These are phyloP conservation scores for Pseudogymnoascus sp. DNA, from an alignment of 2,329 filamentous ascomycete species.

Conservation along the genomic window DNA sequence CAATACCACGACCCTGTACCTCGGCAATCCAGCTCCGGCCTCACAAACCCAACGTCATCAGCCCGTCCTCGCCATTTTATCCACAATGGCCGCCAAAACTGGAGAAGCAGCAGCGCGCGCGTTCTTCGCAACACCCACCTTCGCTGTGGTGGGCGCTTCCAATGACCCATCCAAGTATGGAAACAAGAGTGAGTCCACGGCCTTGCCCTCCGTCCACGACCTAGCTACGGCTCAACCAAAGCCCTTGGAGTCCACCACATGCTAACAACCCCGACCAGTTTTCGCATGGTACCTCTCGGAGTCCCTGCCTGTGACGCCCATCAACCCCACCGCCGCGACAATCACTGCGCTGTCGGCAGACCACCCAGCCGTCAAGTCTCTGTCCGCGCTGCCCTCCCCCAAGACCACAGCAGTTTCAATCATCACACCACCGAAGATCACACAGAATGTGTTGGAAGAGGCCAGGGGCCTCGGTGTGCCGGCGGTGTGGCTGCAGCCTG, in stretches of 20 bases:
- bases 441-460: slow-evolving; percentile 64
- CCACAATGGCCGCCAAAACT: neutral
- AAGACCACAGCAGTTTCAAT: slow-evolving; percentile 68
- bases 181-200: slow-evolving; percentile 57
- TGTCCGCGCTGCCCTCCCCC: slow-evolving; percentile 57
- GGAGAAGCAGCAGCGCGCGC: slow-evolving; percentile 48
- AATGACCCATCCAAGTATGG: slow-evolving; percentile 80
- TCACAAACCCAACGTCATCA: neutral
- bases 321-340: slow-evolving; percentile 64
- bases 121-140: slow-evolving; percentile 73
- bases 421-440: slow-evolving; percentile 77
- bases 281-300: slow-evolving; percentile 82
- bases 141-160: slow-evolving; percentile 85
- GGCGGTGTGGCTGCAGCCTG: slow-evolving; percentile 84
- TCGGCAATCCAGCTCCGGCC: neutral
- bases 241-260: slow-evolving; percentile 10
- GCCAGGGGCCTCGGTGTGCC: slow-evolving; percentile 65
- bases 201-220: neutral
- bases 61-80: too few relatives aligned
- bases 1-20: neutral
- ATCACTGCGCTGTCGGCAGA: slow-evolving; percentile 48
- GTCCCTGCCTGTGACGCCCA: slow-evolving; percentile 65
- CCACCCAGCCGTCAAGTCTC: slow-evolving; percentile 45
- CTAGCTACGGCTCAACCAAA: neutral
- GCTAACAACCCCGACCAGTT: slow-evolving; percentile 42